Base-by-base conservation (phyloP, 306 rosid genomes). In the Glycine soja region DNA sequence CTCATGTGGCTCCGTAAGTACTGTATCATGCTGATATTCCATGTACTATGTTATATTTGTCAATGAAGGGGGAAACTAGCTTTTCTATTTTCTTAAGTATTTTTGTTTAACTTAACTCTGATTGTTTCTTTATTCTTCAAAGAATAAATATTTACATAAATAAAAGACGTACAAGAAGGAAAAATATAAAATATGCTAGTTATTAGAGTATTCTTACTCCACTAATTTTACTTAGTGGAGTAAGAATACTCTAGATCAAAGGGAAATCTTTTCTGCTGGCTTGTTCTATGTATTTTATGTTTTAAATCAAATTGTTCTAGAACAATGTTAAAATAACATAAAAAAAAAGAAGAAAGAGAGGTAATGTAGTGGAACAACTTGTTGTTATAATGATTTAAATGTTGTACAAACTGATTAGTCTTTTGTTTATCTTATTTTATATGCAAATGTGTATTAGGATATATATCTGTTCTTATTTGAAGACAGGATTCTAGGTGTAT, bases 1-100 rank as follows among this genome's bases (percentile, higher is more conserved):
- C 96, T 76, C 94, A 93, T 76, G 99, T 93, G 83, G 98, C 97
- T 76, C 97, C 92, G 99, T 96, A 92, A 96, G 99, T 93, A 58
- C 54, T 80, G 75, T 24, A 24, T 24, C 30, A 2, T 61, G 59
- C 87, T 52, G 69, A 78, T 47, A 65, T 57, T 32, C 73, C 72
- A 56, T 42, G 43, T 72, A 12, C 68, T 54, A 43, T 78, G 34
- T 63, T 58, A 6, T 12, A 40, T 59, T 18, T 84, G 51, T 54
- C 61, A 52, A 69, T 76, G 43, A 58, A n/a, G 40, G 54, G 57
- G 51, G 4, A 61, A 43, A n/a, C 45, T 32, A 10, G 16, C 59
- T 32, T 38, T 57, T 45, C 47, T 42, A 59, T 64, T 36, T 75
- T 76, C 18, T 70, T 76, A 16, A 48, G 47, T 51, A 51, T 11